Evolutionary conservation across 352 stramenopile species (phyloP), one percentile per base, ranked within the genome.

Genomic region (Blastocystis sp.): DNA sequence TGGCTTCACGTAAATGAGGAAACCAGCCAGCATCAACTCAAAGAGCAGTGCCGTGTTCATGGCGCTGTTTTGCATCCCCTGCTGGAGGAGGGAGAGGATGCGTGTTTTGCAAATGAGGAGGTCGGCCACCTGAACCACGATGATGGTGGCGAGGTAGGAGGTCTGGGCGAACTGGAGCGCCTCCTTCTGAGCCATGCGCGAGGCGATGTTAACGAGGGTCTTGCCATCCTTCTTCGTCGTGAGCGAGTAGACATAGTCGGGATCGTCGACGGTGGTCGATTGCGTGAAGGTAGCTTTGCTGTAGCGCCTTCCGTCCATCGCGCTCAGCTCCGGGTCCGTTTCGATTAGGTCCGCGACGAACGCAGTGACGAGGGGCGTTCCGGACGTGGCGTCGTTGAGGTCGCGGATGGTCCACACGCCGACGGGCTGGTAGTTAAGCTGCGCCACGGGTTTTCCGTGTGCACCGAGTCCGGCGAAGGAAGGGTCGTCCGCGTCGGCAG

Each of bases 21-120:
- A 90, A 4, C 89, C 88, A 84, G 91, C 92, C 16, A 97, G 87
- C 85, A 95, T 90, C 86, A 94, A 93, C 88, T 96, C 93, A 84
- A 95, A 96, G 87, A 94, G 92, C 77, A 97, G 91, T 0, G 92
- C 92, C 85, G 96, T 96, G 87, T 96, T 94, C 86, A 97, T 93
- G 84, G 94, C 90, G 46, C 88, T 91, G 88, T 97, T 97, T 44
- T 88, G 87, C 92, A 97, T 95, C 75, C 93, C 93, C 84, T 97
- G 93, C n/a, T 90, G 89, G 36, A 89, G 85, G n/a, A 97, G 89
- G 9, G 90, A 94, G 86, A 96, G 87, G 88, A 93, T 96, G 8
- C 93, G 90, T 48, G 93, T 97, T 90, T 96, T 96, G 88, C 91
- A 95, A 78, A 96, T 94, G 34, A 97, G 86, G 16, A 96, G 84